Base-by-base conservation (phyloP, 139 green algal genomes). In the Ulvella scutata region DNA sequence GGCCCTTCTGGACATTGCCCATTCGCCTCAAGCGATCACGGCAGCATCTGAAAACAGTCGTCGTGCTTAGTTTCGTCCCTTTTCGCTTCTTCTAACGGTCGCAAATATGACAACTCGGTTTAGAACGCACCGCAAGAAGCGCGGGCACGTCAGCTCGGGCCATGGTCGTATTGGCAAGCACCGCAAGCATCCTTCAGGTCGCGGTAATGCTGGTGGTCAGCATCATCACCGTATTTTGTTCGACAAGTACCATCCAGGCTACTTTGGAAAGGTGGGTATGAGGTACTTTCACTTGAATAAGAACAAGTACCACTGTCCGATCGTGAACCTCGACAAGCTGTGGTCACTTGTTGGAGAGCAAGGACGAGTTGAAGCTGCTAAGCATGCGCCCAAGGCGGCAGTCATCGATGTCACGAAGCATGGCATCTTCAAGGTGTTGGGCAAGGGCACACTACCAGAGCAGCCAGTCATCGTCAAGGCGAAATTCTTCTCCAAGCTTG, bases 141-240 rank as follows among this genome's bases (percentile, higher is more conserved):
- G 95, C 61, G 95, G 95, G 20, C 94, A 99, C 85, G 95, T 99
- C 73, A 91, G 79, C 62, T 90, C 91, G n/a, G 95, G 95, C 38
- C 95, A 99, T 81, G 95, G 95, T 72, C 94, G 95, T 78, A 90
- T 99, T 79, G 95, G 95, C 78, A 99, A 99, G 94, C 95, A 99
- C 85, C 85, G 95, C 40, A 99, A 99, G 89, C 95, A 99, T 81
- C 95, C 95, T 60, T 81, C 86, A 74, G 95, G 95, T 80, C 93
- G 94, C 76, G 95, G 95, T 92, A 99, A 99, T 83, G 95, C 95
- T 77, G 95, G 95, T 93, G 95, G 95, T 37, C 91, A 97, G 91
- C 95, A 99, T 80, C 95, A 99, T 86, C 94, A 99, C 85, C 86
- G 95, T 29, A 99, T 99, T 79, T 82, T 97, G 83, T 91, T 97